Percentiles rank a stretch among this genome's conserved stretches.
These are phyloP conservation scores for Lactarius quietus DNA, from an alignment of 768 basidiomycete species.

Conservation along the genomic window DNA sequence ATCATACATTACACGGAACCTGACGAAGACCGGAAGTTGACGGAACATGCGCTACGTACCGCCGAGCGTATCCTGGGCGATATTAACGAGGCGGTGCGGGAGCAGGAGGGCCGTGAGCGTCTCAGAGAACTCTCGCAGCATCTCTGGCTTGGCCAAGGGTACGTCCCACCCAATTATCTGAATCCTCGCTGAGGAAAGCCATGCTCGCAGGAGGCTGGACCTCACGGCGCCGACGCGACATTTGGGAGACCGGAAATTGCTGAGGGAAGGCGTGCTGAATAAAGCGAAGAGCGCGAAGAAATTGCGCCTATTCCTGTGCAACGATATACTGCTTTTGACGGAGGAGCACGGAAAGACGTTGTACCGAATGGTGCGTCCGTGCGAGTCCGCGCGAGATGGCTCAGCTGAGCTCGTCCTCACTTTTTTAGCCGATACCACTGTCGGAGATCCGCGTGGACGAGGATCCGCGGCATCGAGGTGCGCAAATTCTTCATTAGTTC, in stretches of 20 bases:
- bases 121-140: conserved; percentile 69
- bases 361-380: conserved; percentile 80
- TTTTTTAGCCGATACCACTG: conserved; percentile 68
- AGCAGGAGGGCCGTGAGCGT: conserved; percentile 77
- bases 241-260: conserved; percentile 73
- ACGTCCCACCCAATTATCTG: conserved; percentile 25
- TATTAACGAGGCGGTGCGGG: conserved; percentile 88
- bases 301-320: conserved; percentile 77
- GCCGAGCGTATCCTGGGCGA: conserved; percentile 70
- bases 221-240: conserved; percentile 85
- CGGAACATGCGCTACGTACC: conserved; percentile 52
- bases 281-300: conserved; percentile 86
- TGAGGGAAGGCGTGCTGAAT: conserved; percentile 72
- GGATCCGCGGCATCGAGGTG: conserved; percentile 49
- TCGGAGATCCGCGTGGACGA: conserved; percentile 60
- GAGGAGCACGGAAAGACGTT: conserved; percentile 65
- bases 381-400: background rate
- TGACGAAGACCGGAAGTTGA: conserved; percentile 54
- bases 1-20: conserved; percentile 77
- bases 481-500: conserved; percentile 22
- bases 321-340: conserved; percentile 83
- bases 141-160: conserved; percentile 89
- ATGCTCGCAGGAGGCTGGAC: conserved; percentile 60
- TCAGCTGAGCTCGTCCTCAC: background rate
- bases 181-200: background rate